These are phyloP conservation scores for Dryadomyces quercus-mongolicae DNA, from an alignment of 2,329 filamentous ascomycete genomes.

Conservation along the genomic window DNA sequence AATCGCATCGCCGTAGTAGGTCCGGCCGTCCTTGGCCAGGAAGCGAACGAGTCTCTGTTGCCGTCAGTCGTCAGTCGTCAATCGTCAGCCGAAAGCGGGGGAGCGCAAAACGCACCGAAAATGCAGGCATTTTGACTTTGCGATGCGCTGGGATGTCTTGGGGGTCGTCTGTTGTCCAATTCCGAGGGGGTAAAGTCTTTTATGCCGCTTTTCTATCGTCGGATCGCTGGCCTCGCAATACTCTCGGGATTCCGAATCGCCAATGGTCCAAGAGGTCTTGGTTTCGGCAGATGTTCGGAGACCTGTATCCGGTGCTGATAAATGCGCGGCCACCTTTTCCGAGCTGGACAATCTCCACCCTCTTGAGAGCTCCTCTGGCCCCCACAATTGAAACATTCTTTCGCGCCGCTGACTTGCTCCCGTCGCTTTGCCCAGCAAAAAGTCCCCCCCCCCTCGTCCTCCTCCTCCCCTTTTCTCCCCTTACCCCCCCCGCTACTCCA, in stretches of 20 bases:
- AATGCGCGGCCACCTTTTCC: no score
- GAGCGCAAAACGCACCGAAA: slow-evolving; percentile 10
- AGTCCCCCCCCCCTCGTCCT: not conserved
- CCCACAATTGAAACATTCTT: not conserved
- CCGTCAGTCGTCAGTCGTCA: not conserved
- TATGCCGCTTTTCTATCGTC: no score
- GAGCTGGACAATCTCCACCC: no score
- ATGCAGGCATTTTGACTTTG: slow-evolving; percentile 13
- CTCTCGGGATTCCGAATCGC: no score
- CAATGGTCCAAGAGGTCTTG: not conserved
- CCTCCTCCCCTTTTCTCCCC: not conserved
- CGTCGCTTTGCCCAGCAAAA: not conserved
- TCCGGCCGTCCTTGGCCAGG: slow-evolving; percentile 55
- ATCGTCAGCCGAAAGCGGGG: not conserved
- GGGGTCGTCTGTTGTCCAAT: no score
- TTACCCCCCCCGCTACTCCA: no score
- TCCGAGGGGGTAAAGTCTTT: no score
- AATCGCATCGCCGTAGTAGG: slow-evolving; percentile 65
- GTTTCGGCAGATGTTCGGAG: not conserved
- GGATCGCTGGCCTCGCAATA: no score
- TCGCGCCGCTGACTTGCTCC: no score
- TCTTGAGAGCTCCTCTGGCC: not conserved
- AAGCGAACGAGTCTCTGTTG: slow-evolving; percentile 59
- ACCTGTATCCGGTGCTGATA: not conserved
- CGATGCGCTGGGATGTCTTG: not conserved